Evolutionary conservation across 129 eudicot species (phyloP).

Genomic region (Ambrosia artemisiifolia): DNA sequence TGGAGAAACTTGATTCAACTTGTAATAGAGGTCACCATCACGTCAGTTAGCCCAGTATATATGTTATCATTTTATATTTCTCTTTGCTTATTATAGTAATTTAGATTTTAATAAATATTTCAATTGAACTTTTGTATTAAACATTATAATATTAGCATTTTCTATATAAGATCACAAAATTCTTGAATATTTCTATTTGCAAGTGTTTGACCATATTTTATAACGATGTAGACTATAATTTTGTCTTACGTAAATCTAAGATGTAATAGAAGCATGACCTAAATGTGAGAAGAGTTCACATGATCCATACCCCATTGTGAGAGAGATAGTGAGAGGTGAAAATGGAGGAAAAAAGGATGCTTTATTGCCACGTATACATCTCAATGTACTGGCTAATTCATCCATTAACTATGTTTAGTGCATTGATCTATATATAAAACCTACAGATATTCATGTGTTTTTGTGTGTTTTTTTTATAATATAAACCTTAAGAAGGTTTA

Average conservation of each 20-base stretch:
- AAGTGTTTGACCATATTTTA: too few species aligned
- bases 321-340: not conserved
- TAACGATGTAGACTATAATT: too few species aligned
- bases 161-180: too few species aligned
- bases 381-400: not conserved
- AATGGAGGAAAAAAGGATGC: not conserved
- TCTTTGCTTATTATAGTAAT: too few species aligned
- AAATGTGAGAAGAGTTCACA: constrained; percentile 13
- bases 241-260: not conserved
- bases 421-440: not conserved
- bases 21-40: too few species aligned
- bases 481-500: constrained; percentile 2
- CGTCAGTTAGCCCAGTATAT: too few species aligned
- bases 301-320: not conserved
- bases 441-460: not conserved
- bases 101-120: too few species aligned
- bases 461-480: not conserved
- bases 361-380: not conserved
- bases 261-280: constrained; percentile 6
- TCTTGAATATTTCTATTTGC: too few species aligned
- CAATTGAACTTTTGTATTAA: too few species aligned
- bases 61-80: too few species aligned
- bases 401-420: not conserved
- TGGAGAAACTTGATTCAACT: too few species aligned
- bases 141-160: too few species aligned